Conservation (phyloP, 345 rosid genomes). For the Moringa oleifera region DNA sequence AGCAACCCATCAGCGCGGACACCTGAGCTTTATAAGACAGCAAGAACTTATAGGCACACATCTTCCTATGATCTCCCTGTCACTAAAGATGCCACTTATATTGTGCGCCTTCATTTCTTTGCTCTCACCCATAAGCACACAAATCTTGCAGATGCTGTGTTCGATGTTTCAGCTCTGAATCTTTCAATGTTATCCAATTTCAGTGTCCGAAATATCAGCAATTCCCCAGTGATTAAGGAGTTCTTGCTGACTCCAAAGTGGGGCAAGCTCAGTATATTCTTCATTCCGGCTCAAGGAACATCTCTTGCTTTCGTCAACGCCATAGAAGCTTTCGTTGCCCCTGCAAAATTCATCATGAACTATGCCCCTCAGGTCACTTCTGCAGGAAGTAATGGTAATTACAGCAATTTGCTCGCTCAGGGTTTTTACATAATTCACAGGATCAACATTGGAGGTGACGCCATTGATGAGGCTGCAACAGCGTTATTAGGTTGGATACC, state of each 20-base stretch:
- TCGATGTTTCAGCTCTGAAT: slow-evolving; percentile 27
- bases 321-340: slow-evolving; percentile 48
- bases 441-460: too few relatives aligned
- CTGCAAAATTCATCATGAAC: slow-evolving; percentile 20
- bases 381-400: too few relatives aligned
- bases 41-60: slow-evolving; percentile 32
- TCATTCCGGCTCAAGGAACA: slow-evolving; percentile 19
- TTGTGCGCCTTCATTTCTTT: slow-evolving; percentile 28
- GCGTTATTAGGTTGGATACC: too few relatives aligned
- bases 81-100: slow-evolving; percentile 20
- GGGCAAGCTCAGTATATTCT: too few relatives aligned
- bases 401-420: too few relatives aligned
- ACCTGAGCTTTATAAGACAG: slow-evolving; percentile 32
- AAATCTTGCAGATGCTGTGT: slow-evolving; percentile 31
- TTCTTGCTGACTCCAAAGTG: too few relatives aligned
- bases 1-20: neutral
- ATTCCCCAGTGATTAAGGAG: too few relatives aligned
- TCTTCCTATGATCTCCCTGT: slow-evolving; percentile 33
- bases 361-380: neutral
- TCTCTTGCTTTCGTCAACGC: slow-evolving; percentile 65
- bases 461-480: too few relatives aligned
- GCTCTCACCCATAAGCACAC: slow-evolving; percentile 10
- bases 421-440: too few relatives aligned
- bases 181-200: neutral
- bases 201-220: too few relatives aligned